These are phyloP conservation scores for Centrapalus pauciflorus DNA, from an alignment of 129 eudicot species.

Conservation along the genomic window DNA sequence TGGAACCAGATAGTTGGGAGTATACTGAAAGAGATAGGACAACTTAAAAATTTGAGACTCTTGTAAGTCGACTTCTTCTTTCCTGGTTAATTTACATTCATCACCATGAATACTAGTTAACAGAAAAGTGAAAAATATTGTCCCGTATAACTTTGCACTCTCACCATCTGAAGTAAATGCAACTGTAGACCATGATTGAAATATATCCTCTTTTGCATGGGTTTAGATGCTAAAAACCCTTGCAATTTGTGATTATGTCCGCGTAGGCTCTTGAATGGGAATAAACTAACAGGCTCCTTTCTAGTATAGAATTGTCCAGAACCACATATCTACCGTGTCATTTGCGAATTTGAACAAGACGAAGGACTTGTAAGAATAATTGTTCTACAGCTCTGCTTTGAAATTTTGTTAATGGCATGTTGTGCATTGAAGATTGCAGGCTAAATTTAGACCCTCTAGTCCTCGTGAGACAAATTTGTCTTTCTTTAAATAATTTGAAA, in stretches of 20 bases:
- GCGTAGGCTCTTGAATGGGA: conserved; percentile 83
- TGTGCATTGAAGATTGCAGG: too few species aligned
- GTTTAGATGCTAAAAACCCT: not conserved
- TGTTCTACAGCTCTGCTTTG: not conserved
- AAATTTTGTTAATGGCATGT: too few species aligned
- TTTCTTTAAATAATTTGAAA: not conserved
- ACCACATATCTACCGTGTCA: conserved; percentile 66
- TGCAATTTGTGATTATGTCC: conserved; percentile 17
- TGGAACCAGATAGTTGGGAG: conserved; percentile 67
- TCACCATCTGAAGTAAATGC: not conserved
- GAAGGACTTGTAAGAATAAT: conserved; percentile 61
- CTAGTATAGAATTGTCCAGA: conserved; percentile 82
- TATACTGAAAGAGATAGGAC: conserved; percentile 66
- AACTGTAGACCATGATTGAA: not conserved
- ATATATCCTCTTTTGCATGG: not conserved
- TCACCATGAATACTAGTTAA: not conserved
- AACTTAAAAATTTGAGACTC: conserved; percentile 45
- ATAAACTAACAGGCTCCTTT: conserved; percentile 66
- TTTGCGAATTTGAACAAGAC: conserved; percentile 73
- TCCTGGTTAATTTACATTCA: not conserved
- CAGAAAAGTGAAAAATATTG: not conserved
- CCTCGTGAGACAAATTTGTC: too few species aligned
- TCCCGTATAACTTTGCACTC: not conserved
- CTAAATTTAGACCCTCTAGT: too few species aligned
- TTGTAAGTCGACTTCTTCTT: conserved; percentile 45